These are phyloP conservation scores for Periconia sp. DNA, from an alignment of 2,329 filamentous ascomycete genomes.

Conservation along the genomic window DNA sequence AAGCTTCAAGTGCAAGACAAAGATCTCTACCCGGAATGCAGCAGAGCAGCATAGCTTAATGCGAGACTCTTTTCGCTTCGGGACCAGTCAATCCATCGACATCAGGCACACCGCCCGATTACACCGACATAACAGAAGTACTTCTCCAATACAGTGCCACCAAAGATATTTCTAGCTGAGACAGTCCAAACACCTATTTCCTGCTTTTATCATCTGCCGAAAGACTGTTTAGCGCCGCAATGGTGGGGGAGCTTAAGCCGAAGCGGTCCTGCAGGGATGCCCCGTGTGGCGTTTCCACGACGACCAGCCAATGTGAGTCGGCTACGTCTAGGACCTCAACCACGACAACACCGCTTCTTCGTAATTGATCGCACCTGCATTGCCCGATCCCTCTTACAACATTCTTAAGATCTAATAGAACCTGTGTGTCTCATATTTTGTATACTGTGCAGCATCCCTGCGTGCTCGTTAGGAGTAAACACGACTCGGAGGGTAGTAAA, in stretches of 20 bases:
- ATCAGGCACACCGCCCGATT: too few species aligned
- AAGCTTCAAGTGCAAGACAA: too few species aligned
- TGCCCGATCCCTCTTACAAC: not conserved
- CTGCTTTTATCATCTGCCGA: too few species aligned
- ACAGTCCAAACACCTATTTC: too few species aligned
- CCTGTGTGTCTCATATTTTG: not conserved
- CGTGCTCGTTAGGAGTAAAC: conserved; percentile 16
- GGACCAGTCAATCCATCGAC: too few species aligned
- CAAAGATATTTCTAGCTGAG: too few species aligned
- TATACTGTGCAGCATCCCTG: not conserved
- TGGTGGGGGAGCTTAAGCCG: too few species aligned
- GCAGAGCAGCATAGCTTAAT: conserved; percentile 1
- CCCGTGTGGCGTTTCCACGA: conserved; percentile 29
- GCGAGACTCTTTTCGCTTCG: too few species aligned
- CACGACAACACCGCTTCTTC: conserved; percentile 38
- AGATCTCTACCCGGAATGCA: too few species aligned
- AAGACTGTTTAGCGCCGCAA: too few species aligned
- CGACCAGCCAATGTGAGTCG: conserved; percentile 30
- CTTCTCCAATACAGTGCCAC: too few species aligned
- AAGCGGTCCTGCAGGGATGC: conserved; percentile 20
- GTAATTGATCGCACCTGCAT: conserved; percentile 9
- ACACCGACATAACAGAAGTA: too few species aligned
- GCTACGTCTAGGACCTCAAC: conserved; percentile 29
- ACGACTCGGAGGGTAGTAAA: conserved; percentile 20
- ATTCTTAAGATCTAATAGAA: not conserved